These are phyloP conservation scores for Cenchrus americanus DNA, from an alignment of 176 grass and related monocot genomes.

Conservation along the genomic window DNA sequence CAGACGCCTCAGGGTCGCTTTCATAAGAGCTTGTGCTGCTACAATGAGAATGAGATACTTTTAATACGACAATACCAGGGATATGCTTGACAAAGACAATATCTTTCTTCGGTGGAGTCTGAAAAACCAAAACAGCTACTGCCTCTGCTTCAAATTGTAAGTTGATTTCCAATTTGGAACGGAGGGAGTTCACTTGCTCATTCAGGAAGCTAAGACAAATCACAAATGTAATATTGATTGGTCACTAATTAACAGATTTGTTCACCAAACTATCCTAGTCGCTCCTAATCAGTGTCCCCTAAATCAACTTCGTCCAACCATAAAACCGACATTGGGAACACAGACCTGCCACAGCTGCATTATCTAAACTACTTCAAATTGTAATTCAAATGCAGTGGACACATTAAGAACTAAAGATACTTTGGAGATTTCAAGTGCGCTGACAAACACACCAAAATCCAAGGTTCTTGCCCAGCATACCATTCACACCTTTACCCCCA, in stretches of 20 bases:
- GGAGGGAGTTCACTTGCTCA: background rate
- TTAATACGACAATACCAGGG: background rate
- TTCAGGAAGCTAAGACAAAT: slow-evolving; percentile 11
- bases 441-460: background rate
- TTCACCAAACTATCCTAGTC: background rate
- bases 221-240: background rate
- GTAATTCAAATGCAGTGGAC: too few relatives aligned
- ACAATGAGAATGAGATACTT: slow-evolving; percentile 23
- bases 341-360: background rate
- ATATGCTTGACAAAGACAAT: background rate
- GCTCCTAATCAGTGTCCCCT: background rate
- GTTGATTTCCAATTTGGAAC: too few relatives aligned
- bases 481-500: background rate
- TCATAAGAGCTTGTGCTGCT: slow-evolving; percentile 61
- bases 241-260: background rate
- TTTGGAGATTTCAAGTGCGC: background rate
- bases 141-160: too few relatives aligned
- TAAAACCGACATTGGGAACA: background rate
- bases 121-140: slow-evolving; percentile 16
- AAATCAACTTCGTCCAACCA: background rate
- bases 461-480: background rate
- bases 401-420: background rate
- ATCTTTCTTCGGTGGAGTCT: background rate
- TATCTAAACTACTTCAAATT: background rate
- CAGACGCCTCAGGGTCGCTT: slow-evolving; percentile 53